phyloP scores from a whole-genome alignment of 225 moss, liverwort and hornwort genomes.

The Lunularia cruciata region DNA sequence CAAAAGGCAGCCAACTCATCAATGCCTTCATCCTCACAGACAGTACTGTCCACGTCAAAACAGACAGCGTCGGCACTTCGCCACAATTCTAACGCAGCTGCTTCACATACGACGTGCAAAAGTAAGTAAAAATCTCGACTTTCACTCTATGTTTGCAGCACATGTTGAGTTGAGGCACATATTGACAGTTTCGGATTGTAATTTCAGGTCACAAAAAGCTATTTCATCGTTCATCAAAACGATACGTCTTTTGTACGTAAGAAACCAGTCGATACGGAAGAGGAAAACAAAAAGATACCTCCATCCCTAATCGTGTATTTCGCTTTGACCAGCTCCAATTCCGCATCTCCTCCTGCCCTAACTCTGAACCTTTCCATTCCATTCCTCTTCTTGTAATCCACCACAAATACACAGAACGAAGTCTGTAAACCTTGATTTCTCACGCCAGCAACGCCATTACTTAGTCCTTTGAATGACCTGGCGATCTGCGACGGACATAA shows the following conservation, averaged over 20 bases:
- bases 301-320: background rate
- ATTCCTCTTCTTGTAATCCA: background rate
- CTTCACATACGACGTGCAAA: background rate
- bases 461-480: background rate
- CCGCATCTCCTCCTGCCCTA: constrained; percentile 12
- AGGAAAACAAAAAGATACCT: too few relatives aligned
- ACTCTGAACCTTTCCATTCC: background rate
- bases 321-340: constrained; percentile 11
- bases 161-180: too few relatives aligned
- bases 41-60: constrained; percentile 90
- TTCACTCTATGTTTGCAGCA: too few relatives aligned
- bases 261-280: too few relatives aligned
- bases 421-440: background rate
- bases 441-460: background rate
- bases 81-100: constrained; percentile 68
- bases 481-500: background rate
- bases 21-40: constrained; percentile 86
- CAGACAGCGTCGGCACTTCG: constrained; percentile 76
- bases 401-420: background rate
- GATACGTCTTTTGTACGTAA: background rate
- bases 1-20: constrained; percentile 85
- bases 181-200: background rate
- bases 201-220: background rate
- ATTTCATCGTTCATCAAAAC: background rate
- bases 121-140: too few relatives aligned